These are phyloP conservation scores for Fusarium irregulare DNA, from an alignment of 2,329 filamentous ascomycete species.

Conservation along the genomic window DNA sequence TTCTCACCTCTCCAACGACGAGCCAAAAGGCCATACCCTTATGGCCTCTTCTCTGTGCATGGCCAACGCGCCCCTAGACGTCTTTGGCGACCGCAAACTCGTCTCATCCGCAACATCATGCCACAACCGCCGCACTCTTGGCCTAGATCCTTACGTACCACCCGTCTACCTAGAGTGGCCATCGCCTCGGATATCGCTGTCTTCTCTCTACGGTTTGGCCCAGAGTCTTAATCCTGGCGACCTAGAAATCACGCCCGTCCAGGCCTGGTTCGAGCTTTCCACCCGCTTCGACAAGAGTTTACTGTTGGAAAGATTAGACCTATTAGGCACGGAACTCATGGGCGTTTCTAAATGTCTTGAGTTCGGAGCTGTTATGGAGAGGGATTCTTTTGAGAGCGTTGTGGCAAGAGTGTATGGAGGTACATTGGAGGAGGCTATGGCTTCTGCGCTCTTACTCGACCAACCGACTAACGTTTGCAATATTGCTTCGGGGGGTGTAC, in stretches of 20 bases:
- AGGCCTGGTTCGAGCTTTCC: conserved; percentile 66
- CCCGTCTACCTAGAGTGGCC: conserved; percentile 52
- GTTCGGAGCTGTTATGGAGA: conserved; percentile 61
- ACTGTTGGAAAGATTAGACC: conserved; percentile 54
- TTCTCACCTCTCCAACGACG: conserved; percentile 46
- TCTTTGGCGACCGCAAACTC: conserved; percentile 48
- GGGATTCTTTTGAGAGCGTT: conserved; percentile 60
- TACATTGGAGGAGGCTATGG: conserved; percentile 35
- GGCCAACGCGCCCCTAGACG: conserved; percentile 51
- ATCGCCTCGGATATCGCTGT: conserved; percentile 55
- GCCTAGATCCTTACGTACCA: conserved; percentile 36
- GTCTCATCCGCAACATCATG: conserved; percentile 36
- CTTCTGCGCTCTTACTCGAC: conserved; percentile 15
- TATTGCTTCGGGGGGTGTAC: background rate
- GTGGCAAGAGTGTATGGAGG: conserved; percentile 54
- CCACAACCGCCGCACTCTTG: conserved; percentile 23
- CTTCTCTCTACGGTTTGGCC: conserved; percentile 59
- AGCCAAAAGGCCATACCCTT: conserved; percentile 55
- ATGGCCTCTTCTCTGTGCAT: conserved; percentile 59
- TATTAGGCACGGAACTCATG: conserved; percentile 56
- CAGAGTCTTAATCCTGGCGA: conserved; percentile 56
- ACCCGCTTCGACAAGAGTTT: conserved; percentile 53
- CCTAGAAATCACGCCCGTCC: conserved; percentile 62
- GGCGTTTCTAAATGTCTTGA: conserved; percentile 59
- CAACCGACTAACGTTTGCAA: conserved; percentile 7